Evolutionary conservation across 108 stramenopile genomes (phyloP), one percentile per base, ranked within the genome.

Genomic region (Phaeodactylum tricornutum): DNA sequence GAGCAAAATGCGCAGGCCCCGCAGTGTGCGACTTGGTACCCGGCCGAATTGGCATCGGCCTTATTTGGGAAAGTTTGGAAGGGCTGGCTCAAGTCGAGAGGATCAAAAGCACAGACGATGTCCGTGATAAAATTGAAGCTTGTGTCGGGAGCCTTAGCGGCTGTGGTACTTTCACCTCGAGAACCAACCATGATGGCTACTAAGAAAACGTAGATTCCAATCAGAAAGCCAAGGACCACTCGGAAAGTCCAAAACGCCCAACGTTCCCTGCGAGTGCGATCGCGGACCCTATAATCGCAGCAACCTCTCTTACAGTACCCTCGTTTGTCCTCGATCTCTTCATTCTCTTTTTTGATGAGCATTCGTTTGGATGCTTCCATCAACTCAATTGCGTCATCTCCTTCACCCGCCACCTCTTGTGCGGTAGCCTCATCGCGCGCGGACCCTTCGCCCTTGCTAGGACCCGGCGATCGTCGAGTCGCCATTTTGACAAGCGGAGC

Each of bases 1-100:
- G 53, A 56, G 52, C 73, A 74, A 5, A 39, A 20, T 14, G 68
- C 73, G 26, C 73, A 74, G 7, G 29, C 49, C 14, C 73, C 73
- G 26, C 73, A 74, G 55, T 72, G 65, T 0, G 58, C 58, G 11
- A 66, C 35, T 3, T n/a, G 4, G 15, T 39, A 51, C 20, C 38
- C 38, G 14, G 54, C 54, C 3, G n/a, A n/a, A 3, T 27, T 20
- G 40, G 55, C 55, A 21, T 31, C 30, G 0, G 35, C 41, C 16
- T 25, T 21, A 5, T 32, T 35, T 3, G 32, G 32, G 36, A 57
- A 64, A 12, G 52, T 55, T 41, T 63, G 22, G 30, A 54, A 63
- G 4, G 43, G 37, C 15, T 15, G 17, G 2, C n/a, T 37, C 5
- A 20, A 9, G 42, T 63, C 53, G 9, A 36, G 11, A 1, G 52